Conservation (phyloP, 2,329 filamentous ascomycete species). For the Aureobasidium lini region DNA sequence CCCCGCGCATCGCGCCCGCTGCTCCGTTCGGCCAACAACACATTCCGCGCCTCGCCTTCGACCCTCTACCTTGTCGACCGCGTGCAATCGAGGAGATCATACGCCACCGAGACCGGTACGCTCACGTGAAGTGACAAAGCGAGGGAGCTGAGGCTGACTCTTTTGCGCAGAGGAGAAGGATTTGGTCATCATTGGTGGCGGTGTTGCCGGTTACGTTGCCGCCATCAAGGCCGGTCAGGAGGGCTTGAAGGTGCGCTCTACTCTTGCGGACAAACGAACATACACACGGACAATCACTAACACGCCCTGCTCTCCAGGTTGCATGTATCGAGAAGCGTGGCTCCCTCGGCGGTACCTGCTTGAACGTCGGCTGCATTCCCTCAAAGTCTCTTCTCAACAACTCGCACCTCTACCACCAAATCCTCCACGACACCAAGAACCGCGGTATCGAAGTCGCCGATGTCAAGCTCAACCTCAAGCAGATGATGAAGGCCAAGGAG, state of each 20-base stretch:
- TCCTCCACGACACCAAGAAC: conserved; percentile 93
- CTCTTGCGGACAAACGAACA: not conserved
- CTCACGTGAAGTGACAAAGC: conserved; percentile 17
- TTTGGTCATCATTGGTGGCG: conserved; percentile 93
- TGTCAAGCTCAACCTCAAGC: conserved; percentile 87
- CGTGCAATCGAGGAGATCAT: conserved; percentile 49
- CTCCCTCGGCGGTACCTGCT: conserved; percentile 86
- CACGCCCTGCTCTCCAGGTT: conserved; percentile 50
- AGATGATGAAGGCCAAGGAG: conserved; percentile 99
- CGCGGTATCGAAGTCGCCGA: conserved; percentile 96
- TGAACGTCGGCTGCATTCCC: conserved; percentile 98
- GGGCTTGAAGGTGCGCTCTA: conserved; percentile 70
- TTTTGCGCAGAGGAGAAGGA: conserved; percentile 72
- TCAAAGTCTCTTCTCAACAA: conserved; percentile 99
- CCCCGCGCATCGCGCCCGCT: conserved; percentile 17
- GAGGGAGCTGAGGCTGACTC: not conserved
- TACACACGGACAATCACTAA: not conserved
- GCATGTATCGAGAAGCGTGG: conserved; percentile 98
- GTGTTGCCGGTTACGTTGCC: conserved; percentile 96
- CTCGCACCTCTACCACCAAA: conserved; percentile 95
- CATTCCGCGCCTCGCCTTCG: conserved; percentile 25
- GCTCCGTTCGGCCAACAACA: conserved; percentile 18
- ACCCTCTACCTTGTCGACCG: conserved; percentile 43
- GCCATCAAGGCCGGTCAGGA: conserved; percentile 98
- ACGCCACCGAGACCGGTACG: conserved; percentile 47